Percentiles rank a stretch among this genome's conserved stretches.
phyloP scores from a whole-genome alignment of 164 flowering plant genomes.

The Berberis thunbergii region DNA sequence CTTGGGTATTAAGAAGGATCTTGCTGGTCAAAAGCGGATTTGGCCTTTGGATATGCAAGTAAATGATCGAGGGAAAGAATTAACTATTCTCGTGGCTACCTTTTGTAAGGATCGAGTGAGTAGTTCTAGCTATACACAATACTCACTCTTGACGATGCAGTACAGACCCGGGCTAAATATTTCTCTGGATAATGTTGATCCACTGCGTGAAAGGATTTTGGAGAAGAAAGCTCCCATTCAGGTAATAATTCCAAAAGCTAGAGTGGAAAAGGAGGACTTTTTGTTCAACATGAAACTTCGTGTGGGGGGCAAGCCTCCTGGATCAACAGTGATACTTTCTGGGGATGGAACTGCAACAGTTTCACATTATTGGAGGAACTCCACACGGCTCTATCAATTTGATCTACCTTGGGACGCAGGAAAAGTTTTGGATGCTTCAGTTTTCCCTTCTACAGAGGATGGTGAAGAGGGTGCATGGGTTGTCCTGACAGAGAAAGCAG shows the following conservation, averaged over 20 bases:
- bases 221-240: constrained; percentile 84
- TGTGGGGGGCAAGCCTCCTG: constrained; percentile 89
- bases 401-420: constrained; percentile 94
- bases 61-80: constrained; percentile 58
- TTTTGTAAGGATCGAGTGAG: constrained; percentile 72
- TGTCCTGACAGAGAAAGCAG: constrained; percentile 88
- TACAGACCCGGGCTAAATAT: constrained; percentile 40
- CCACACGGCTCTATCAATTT: constrained; percentile 76
- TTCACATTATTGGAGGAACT: constrained; percentile 51
- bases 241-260: constrained; percentile 88
- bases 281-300: constrained; percentile 82
- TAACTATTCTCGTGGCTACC: constrained; percentile 77
- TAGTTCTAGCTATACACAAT: constrained; percentile 84
- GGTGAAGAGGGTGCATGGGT: constrained; percentile 84
- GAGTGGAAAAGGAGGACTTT: constrained; percentile 77
- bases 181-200: constrained; percentile 17
- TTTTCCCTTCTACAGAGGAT: constrained; percentile 65
- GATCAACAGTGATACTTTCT: constrained; percentile 75
- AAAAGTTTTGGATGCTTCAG: constrained; percentile 88
- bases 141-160: constrained; percentile 81
- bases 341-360: constrained; percentile 97
- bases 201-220: constrained; percentile 34
- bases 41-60: constrained; percentile 95
- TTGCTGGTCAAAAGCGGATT: constrained; percentile 79
- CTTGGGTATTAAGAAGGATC: constrained; percentile 74